Percentiles rank a stretch among this genome's conserved stretches.
Conservation (phyloP, 345 rosid species). For the Lenwebbia sp. region DNA sequence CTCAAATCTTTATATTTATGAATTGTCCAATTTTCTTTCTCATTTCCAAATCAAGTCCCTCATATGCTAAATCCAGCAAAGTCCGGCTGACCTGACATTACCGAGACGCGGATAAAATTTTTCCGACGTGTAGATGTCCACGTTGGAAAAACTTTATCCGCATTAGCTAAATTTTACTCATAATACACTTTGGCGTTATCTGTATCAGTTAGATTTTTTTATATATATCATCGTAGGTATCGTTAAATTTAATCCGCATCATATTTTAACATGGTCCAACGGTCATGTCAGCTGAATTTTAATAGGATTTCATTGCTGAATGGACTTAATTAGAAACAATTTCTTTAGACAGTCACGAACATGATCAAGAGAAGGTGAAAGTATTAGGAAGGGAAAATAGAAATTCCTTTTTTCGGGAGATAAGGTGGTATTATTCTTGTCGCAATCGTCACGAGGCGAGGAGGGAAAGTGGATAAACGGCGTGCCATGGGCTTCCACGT, state of each 20-base stretch:
- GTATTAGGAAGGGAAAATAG: neutral
- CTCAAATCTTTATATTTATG: neutral
- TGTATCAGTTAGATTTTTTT: neutral
- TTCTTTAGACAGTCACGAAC: neutral
- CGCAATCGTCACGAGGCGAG: neutral
- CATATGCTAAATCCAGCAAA: neutral
- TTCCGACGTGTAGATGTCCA: accelerated
- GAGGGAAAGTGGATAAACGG: neutral
- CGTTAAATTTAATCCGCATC: neutral
- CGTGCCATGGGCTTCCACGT: neutral
- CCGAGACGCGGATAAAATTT: accelerated
- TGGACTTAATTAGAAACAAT: neutral
- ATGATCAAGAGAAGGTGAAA: neutral
- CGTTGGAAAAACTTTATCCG: accelerated
- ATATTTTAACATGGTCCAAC: neutral
- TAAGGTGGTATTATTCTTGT: neutral
- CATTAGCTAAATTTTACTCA: accelerated
- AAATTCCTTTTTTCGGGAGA: neutral
- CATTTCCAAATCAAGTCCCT: neutral
- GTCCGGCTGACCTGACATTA: too few species aligned
- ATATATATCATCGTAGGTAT: neutral
- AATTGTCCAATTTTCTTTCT: neutral
- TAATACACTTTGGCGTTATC: accelerated
- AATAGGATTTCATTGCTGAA: neutral
- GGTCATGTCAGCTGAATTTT: neutral